A percentile compares a stretch with the other conserved stretches of the same genome.
Evolutionary conservation across 2,329 filamentous ascomycete species (phyloP).

Genomic region (Alternaria panax): DNA sequence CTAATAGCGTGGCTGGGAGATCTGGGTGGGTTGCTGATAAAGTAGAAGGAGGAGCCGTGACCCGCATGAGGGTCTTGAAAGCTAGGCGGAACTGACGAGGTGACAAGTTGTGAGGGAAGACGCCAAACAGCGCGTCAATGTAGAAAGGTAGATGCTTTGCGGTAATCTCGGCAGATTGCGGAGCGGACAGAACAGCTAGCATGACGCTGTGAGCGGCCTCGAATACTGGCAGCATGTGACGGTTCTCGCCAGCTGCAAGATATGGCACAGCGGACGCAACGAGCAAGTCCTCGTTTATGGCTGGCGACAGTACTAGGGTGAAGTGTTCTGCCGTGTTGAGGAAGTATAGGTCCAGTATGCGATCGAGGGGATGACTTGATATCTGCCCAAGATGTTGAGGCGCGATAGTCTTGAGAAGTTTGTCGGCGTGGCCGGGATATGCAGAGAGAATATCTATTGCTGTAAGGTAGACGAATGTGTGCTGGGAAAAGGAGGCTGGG

Average conservation of each 20-base stretch:
- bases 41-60: constrained; percentile 80
- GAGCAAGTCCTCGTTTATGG: constrained; percentile 74
- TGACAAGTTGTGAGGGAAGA: constrained; percentile 80
- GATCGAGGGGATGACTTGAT: constrained; percentile 70
- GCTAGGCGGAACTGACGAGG: constrained; percentile 87
- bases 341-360: constrained; percentile 85
- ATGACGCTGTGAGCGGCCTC: constrained; percentile 86
- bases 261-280: constrained; percentile 78
- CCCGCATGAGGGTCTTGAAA: constrained; percentile 83
- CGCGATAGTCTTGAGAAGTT: constrained; percentile 71
- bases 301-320: constrained; percentile 70
- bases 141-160: constrained; percentile 80
- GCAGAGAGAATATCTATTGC: constrained; percentile 81
- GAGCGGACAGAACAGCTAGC: constrained; percentile 80
- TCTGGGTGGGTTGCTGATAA: constrained; percentile 76
- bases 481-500: constrained; percentile 78
- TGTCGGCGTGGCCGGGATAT: constrained; percentile 70
- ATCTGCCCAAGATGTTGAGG: constrained; percentile 64
- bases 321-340: constrained; percentile 87
- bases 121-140: constrained; percentile 77
- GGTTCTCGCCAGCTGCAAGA: constrained; percentile 66
- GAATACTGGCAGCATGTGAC: constrained; percentile 73
- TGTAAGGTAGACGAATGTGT: constrained; percentile 82
- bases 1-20: constrained; percentile 80
- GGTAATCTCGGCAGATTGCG: constrained; percentile 75